Evolutionary conservation across 2,329 filamentous ascomycete genomes (phyloP), one percentile per base, ranked within the genome.

Genomic region (Remersonia thermophila): DNA sequence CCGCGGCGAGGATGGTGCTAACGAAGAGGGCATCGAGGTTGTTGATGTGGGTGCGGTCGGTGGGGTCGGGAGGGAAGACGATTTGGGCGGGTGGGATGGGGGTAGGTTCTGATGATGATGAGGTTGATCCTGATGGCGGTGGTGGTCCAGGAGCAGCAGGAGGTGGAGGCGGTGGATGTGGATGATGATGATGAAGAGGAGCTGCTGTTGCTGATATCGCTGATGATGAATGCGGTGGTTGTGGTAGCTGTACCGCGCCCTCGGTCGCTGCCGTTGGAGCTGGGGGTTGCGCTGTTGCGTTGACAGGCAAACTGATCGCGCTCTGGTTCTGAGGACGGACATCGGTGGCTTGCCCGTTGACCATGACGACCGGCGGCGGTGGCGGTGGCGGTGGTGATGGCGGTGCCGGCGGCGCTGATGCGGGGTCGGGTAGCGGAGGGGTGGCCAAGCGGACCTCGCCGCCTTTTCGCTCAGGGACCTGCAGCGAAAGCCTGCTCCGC

Each of bases 11-110:
- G 11, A 73, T 56, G 27, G 65, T 62, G 20, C 65, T 62, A 2
- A 69, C 60, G 40, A 78, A 69, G 40, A 69, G 65, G 26, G 60
- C 61, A 36, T 76, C 62, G n/a, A 77, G 52, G n/a, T 61, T 61
- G 42, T 69, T 66, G n/a, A 72, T 58, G 43, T 77, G 73, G 8
- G 68, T 74, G 26, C 63, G 61, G 45, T 73, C 65, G 11, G 58
- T 51, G 9, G 52, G 52, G 35, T 57, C 50, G 3, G 49, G 48
- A 35, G 56, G 52, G 23, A 45, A 48, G 16, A 53, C 25, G 12
- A 7, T 23, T 10, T 34, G 31, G 14, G 27, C 32, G 29, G 32
- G 29, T 13, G 25, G 23, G 16, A 15, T 26, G 23, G 35, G 23
- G n/a, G 33, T 33, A n/a, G n/a, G n/a, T n/a, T n/a, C n/a, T n/a